Conservation (phyloP, 2,329 filamentous ascomycete species). For the Apiospora rasikravindrae region DNA sequence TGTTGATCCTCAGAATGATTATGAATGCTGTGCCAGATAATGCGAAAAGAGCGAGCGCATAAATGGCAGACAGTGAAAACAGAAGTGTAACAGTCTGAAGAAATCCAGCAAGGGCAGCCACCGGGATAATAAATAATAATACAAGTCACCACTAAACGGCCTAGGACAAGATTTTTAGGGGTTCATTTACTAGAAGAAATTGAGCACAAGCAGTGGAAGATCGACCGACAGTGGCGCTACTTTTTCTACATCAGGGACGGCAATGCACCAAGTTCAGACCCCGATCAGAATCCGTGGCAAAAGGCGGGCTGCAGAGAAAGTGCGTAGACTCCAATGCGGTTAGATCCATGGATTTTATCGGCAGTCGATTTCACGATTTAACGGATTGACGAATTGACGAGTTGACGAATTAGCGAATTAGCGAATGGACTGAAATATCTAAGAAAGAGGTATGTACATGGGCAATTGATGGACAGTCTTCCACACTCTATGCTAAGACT, state of each 20-base stretch:
- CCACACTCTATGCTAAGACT: neutral
- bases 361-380: neutral
- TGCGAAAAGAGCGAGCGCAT: slow-evolving; percentile 12
- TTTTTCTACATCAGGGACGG: neutral
- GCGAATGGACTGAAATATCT: neutral
- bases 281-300: slow-evolving; percentile 17
- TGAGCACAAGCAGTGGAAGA: slow-evolving; percentile 14
- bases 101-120: neutral
- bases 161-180: slow-evolving; percentile 20
- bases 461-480: neutral
- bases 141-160: slow-evolving; percentile 2
- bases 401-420: neutral
- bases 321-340: neutral
- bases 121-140: slow-evolving; percentile 7
- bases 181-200: slow-evolving; percentile 20
- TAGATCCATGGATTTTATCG: neutral
- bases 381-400: neutral
- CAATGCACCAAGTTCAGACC: slow-evolving; percentile 12
- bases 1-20: neutral
- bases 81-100: slow-evolving; percentile 7
- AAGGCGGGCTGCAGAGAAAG: neutral
- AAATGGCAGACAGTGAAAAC: neutral
- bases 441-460: neutral
- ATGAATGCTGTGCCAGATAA: neutral
- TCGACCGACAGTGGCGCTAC: slow-evolving; percentile 6